Base-by-base conservation (phyloP, 208 protist genomes). In the Leishmania mexicana region DNA sequence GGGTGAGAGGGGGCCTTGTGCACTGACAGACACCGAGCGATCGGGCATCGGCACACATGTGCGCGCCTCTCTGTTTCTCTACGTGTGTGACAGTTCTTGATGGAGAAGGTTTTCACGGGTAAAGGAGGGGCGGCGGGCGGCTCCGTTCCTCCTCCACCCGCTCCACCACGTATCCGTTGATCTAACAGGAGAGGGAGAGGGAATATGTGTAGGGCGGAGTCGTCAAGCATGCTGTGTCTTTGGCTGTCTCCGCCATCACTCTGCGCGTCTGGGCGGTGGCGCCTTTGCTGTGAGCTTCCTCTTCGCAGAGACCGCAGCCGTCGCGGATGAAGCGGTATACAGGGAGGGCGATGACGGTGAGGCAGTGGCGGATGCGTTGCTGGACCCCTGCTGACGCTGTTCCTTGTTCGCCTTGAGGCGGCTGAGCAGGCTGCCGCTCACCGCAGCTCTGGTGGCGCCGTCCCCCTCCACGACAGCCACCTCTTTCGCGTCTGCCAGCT, bases 401-500 rank as follows among this genome's bases (percentile, higher is more conserved):
- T 19, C 58, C 75, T 64, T 83, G 35, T 67, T 84, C 15, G 57
- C 64, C 42, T 67, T 67, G 65, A 83, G 68, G 38, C 70, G 64
- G 28, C 42, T 38, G 53, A 80, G 76, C 13, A 85, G 64, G 4
- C 53, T 68, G 35, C 60, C n/a, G 67, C 70, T 81, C 45, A 85
- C 75, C 19, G 51, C 72, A n/a, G 81, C 81, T 45, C 13, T 51
- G n/a, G 81, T 78, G 45, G 72, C 57, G 76, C 76, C 60, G 10
- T 80, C 81, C 28, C 13, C 31, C 73, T 62, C 35, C 45, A 54
- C 31, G 40, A 40, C 42, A 21, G 60, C 74, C 53, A 49, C 45
- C 75, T 84, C 81, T 51, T 68, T 51, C 13, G 68, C 65, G 8
- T 71, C 75, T 62, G 28, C 67, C 21, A 84, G 68, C 76, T 76